A percentile compares a stretch with the other conserved stretches of the same genome.
These are phyloP conservation scores for Cryptococcus wingfieldii DNA, from an alignment of 1,284 basidiomycete species.

Conservation along the genomic window DNA sequence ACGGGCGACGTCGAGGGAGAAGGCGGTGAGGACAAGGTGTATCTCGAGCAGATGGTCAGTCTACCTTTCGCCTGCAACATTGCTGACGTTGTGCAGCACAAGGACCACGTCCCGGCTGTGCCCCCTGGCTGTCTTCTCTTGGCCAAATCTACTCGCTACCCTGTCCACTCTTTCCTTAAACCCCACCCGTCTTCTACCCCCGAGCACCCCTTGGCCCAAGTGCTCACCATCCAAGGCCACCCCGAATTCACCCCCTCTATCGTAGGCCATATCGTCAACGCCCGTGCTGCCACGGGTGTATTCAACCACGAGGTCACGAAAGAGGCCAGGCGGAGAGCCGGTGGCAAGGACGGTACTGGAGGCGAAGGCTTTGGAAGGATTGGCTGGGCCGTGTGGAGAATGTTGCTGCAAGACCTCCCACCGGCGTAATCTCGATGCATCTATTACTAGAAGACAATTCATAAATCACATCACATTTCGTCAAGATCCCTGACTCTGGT, in stretches of 20 bases:
- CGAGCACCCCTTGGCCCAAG: conserved; percentile 37
- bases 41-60: conserved; percentile 52
- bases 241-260: conserved; percentile 54
- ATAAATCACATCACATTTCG: neutral
- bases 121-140: conserved; percentile 51
- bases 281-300: conserved; percentile 46
- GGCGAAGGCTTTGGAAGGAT: conserved; percentile 51
- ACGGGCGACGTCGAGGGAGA: conserved; percentile 40
- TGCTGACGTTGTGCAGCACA: conserved; percentile 39
- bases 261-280: conserved; percentile 50
- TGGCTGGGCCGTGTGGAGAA: conserved; percentile 51
- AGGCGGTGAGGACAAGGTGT: conserved; percentile 40
- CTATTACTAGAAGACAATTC: neutral
- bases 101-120: conserved; percentile 50
- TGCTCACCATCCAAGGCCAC: conserved; percentile 53
- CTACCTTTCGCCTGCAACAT: neutral
- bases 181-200: conserved; percentile 44
- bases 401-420: conserved; percentile 47
- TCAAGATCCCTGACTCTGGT: neutral
- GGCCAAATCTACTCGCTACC: conserved; percentile 47
- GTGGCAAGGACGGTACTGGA: conserved; percentile 47
- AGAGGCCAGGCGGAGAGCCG: conserved; percentile 48
- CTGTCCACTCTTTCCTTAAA: conserved; percentile 52
- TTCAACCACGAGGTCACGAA: conserved; percentile 44
- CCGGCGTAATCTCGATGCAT: neutral